phyloP scores from a whole-genome alignment of 116 monocot genomes.

The Iris pallida region DNA sequence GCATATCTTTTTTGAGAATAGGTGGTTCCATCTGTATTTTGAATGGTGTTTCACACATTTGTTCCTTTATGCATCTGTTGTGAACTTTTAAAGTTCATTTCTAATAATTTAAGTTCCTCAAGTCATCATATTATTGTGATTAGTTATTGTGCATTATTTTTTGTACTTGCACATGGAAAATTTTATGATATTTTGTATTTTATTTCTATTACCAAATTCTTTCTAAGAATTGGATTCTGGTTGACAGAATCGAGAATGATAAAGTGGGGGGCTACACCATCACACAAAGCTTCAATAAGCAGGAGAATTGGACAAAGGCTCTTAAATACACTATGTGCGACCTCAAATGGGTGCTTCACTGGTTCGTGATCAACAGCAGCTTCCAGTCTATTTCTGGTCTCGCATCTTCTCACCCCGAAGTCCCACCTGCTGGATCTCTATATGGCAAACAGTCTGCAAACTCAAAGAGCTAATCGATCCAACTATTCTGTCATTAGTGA shows the following conservation, averaged over 20 bases:
- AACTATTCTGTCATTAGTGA: not conserved
- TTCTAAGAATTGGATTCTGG: not conserved
- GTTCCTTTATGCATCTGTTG: too few species aligned
- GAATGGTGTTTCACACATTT: too few species aligned
- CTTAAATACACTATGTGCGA: slow-evolving; percentile 82
- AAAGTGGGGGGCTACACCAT: slow-evolving; percentile 81
- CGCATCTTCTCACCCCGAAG: slow-evolving; percentile 32
- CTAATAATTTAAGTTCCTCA: too few species aligned
- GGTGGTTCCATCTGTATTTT: too few species aligned
- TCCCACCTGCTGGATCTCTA: slow-evolving; percentile 9
- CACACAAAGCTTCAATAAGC: slow-evolving; percentile 86
- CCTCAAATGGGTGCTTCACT: slow-evolving; percentile 76
- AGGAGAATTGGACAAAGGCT: slow-evolving; percentile 86
- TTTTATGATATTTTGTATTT: too few species aligned
- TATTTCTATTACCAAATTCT: too few species aligned
- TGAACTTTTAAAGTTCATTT: too few species aligned
- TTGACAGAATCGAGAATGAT: slow-evolving; percentile 79
- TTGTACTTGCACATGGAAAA: too few species aligned
- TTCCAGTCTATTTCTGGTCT: slow-evolving; percentile 39
- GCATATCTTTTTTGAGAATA: too few species aligned
- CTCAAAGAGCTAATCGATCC: slow-evolving; percentile 11
- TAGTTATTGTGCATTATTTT: too few species aligned
- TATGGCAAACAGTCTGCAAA: slow-evolving; percentile 11
- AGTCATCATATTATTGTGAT: too few species aligned
- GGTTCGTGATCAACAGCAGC: slow-evolving; percentile 77